Base-by-base conservation (phyloP, 441 rosid genomes). In the Manihot esculenta region DNA sequence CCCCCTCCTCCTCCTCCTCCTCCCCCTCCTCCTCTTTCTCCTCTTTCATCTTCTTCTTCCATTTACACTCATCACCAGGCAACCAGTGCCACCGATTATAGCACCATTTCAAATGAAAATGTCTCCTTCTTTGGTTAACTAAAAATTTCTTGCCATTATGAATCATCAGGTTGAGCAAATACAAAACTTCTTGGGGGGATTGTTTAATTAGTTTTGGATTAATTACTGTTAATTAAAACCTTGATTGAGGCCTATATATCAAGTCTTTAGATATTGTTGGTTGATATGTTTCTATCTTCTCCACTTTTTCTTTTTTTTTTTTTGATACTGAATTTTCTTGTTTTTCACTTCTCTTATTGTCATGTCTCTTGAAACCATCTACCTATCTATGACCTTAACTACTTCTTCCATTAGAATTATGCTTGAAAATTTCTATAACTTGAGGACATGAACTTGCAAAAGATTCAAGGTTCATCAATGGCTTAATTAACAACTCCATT, bases 121-220 rank as follows among this genome's bases (percentile, higher is more conserved):
- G 82, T 85, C 74, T 77, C 98, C 17, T 94, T 86, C 74, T 94
- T 91, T 76, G 91, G 93, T 63, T 91, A 81, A 58, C 45, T 42
- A n/a, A 18, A 35, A 66, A 24, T 68, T 76, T 80, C 81, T 44
- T 42, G 60, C 64, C 14, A 63, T 56, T 56, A 56, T 56, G 60
- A 56, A 44, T 62, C 78, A 56, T 71, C 66, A 72, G 62, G 63
- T 57, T 56, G 84, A 77, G 53, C 58, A 78, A 79, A 67, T 75
- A 70, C 66, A 56, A 75, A 66, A n/a, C n/a, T n/a, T n/a, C n/a
- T n/a, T n/a, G n/a, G n/a, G n/a, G n/a, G n/a, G n/a, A n/a, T n/a
- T n/a, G 33, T 64, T 59, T 48, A 61, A 47, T 68, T 61, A 62
- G 26, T 74, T 64, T 49, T 27, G n/a, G 9, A 18, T 15, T 27